These are phyloP conservation scores for Podospora australis DNA, from an alignment of 495 filamentous ascomycete species.

Conservation along the genomic window DNA sequence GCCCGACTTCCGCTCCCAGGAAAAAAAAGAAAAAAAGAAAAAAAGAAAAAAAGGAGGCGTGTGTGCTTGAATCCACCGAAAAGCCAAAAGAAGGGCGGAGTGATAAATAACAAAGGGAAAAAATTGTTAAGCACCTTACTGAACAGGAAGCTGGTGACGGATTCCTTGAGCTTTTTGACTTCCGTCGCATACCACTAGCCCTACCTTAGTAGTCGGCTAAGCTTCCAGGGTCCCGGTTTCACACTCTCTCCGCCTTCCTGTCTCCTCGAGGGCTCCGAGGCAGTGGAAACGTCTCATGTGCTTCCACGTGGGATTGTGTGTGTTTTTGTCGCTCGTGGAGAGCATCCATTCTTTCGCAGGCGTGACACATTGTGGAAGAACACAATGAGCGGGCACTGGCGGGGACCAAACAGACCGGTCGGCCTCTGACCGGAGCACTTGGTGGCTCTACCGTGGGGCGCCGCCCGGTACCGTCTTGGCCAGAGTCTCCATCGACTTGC, in stretches of 20 bases:
- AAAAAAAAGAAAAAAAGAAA: background rate
- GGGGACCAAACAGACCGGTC: background rate
- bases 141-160: background rate
- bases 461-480: background rate
- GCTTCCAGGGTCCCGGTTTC: background rate
- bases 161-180: no score
- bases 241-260: no score
- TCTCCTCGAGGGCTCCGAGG: background rate
- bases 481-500: no score
- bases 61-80: no score
- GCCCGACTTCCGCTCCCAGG: no score
- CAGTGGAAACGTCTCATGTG: background rate
- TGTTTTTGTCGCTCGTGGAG: background rate
- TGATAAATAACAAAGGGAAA: background rate
- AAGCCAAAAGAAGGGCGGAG: conserved; percentile 3
- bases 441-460: background rate
- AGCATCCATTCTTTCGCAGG: background rate
- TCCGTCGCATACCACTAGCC: no score
- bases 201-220: background rate
- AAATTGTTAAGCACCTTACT: conserved; percentile 1
- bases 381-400: no score
- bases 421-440: background rate
- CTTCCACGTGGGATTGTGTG: background rate
- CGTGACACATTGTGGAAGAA: no score
- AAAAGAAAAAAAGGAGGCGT: background rate